Base-by-base conservation (phyloP, 345 rosid species). In the Gossypium arboreum region DNA sequence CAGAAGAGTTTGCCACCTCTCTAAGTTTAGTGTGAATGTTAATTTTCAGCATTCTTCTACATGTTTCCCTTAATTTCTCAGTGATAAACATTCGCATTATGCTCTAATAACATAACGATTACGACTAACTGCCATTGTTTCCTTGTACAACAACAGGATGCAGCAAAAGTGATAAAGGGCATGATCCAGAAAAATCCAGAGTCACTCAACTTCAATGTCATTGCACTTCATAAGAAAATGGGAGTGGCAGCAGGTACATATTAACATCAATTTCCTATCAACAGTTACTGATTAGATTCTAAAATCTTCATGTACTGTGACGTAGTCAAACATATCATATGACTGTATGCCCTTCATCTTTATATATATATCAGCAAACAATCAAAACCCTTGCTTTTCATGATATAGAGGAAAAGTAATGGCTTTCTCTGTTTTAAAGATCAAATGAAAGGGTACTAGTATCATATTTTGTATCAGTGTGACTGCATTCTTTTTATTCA, bases 201-300 rank as follows among this genome's bases (percentile, higher is more conserved):
- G 3, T 93, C 97, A 0, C 88, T 80, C 74, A 93, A 89, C 86
- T 93, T 95, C 83, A 93, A 91, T 68, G 96, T 90, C 43, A 95
- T 93, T 70, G 90, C 96, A 17, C 61, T 95, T 73, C 84, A 89
- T 0, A 90, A 83, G 79, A 88, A 80, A 64, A 59, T 74, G n/a
- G 67, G 77, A 61, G 9, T 75, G 25, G 63, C 78, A 61, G 41
- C 78, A 61, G 80, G 44, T 76, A 39, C 67, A 73, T 25, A 9
- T 11, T 75, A 50, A 75, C 22, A 39, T 68, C 48, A 56, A 3
- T 56, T 67, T 68, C 61, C 48, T 69, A 17, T 25, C 27, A 51
- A 69, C 58, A 56, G 20, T 20, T 7, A 54, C 60, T 9, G 24
- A 18, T 56, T 56, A 9, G 60, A 15, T 13, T 61, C 16, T 20